Base-by-base conservation (phyloP, 805 yeast genomes). In the Torulaspora gathmanii region DNA sequence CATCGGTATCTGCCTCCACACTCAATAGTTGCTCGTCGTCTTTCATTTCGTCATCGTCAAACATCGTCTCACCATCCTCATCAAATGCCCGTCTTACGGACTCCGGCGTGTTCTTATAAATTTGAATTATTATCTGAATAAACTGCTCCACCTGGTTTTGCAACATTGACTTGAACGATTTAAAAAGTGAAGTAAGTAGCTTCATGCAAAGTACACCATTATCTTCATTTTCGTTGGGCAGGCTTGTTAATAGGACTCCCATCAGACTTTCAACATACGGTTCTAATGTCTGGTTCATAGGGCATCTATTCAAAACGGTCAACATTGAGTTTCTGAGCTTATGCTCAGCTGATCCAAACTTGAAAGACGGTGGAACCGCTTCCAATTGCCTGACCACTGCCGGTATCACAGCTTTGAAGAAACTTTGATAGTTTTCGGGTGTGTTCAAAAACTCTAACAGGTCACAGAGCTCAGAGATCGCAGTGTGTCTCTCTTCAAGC, bases 131-230 rank as follows among this genome's bases (percentile, higher is more conserved):
- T 16, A 89, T 70, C 34, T 80, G 84, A 30, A 91, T 77, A 54
- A 93, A 95, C 2, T 83, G 81, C 50, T 78, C 82, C 2, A 91
- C 95, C 53, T 82, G 80, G 13, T 80, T 89, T 13, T 75, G 70
- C 42, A 90, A 68, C 19, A 72, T 70, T 11, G 74, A 60, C 68
- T 87, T 91, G 69, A 85, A 91, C 1, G 90, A 79, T 63, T 93
- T 85, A 69, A 90, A 96, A 38, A 91, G 69, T 25, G 84, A 78
- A 13, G 97, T 87, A 40, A 90, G 74, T 44, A 88, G 82, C 61
- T 87, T 89, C 84, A 93, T 80, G 63, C 95, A 84, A 41, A 88
- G 72, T 1, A 89, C 87, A 40, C 98, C 98, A 63, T 93, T 93
- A 50, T 90, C 97, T 64, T 95, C 99, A 62, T 93, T 93, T 59